These are phyloP conservation scores for Phytophthora aleatoria DNA, from an alignment of 352 stramenopile genomes.

Conservation along the genomic window DNA sequence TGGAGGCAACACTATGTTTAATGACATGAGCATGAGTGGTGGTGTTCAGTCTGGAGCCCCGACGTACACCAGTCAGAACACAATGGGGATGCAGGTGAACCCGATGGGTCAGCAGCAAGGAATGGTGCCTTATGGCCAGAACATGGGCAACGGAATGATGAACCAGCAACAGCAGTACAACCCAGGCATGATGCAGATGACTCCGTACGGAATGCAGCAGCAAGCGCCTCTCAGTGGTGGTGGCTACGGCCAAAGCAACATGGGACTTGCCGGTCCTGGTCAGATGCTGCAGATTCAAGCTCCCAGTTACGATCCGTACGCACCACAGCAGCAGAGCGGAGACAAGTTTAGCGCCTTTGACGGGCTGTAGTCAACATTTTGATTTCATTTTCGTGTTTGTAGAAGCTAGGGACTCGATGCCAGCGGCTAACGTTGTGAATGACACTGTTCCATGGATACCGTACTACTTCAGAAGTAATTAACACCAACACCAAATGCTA, in stretches of 20 bases:
- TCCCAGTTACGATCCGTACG: conserved; percentile 52
- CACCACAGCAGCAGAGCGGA: conserved; percentile 49
- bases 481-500: too few species aligned
- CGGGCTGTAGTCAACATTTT: conserved; percentile 51
- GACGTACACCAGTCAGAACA: conserved; percentile 51
- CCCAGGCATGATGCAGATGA: conserved; percentile 76
- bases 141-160: conserved; percentile 44
- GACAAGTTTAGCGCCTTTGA: conserved; percentile 88
- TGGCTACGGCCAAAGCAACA: conserved; percentile 45
- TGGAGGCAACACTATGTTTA: conserved; percentile 58
- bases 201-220: conserved; percentile 70
- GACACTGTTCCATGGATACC: background rate
- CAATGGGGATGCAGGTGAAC: conserved; percentile 34
- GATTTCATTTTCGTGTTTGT: conserved; percentile 38
- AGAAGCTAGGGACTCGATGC: conserved; percentile 30
- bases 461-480: background rate
- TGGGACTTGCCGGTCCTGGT: conserved; percentile 56
- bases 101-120: conserved; percentile 35
- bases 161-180: conserved; percentile 56
- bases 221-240: conserved; percentile 51
- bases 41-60: conserved; percentile 24
- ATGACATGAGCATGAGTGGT: conserved; percentile 59
- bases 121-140: conserved; percentile 39
- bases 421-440: conserved; percentile 15
- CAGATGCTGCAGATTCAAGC: conserved; percentile 80